Evolutionary conservation across 441 rosid genomes (phyloP).

Genomic region (Populus hybrid): DNA sequence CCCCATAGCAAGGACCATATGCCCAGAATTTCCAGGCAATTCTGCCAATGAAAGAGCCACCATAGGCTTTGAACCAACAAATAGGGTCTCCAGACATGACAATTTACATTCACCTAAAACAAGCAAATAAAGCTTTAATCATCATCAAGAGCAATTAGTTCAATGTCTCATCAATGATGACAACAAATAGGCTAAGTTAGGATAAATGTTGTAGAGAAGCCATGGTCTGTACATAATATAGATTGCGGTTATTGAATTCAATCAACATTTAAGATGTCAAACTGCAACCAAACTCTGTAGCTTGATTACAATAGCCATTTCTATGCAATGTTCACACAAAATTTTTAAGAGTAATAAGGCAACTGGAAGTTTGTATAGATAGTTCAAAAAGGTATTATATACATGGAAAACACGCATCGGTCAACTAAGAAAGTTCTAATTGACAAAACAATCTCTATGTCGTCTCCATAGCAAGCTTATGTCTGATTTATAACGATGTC

Average conservation of each 20-base stretch:
- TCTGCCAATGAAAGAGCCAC: conserved; percentile 75
- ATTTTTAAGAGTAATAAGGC: neutral
- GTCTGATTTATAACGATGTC: neutral
- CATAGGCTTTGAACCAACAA: conserved; percentile 76
- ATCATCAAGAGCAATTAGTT: conserved; percentile 5
- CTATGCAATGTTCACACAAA: neutral
- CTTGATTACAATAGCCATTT: conserved; percentile 2
- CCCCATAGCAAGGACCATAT: conserved; percentile 75
- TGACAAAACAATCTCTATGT: neutral
- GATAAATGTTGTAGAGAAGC: neutral
- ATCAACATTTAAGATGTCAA: neutral
- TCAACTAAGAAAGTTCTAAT: neutral
- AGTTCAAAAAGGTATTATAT: neutral
- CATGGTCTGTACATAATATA: conserved; percentile 5
- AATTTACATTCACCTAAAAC: conserved; percentile 64
- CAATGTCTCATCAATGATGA: conserved; percentile 4
- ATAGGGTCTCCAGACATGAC: conserved; percentile 53
- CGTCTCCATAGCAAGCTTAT: neutral
- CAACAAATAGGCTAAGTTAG: neutral
- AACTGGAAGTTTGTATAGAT: neutral
- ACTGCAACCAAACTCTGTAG: conserved; percentile 14
- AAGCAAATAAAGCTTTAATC: conserved; percentile 5
- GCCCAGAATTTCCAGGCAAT: conserved; percentile 60
- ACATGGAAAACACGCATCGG: neutral
- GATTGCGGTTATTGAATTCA: neutral